These are phyloP conservation scores for Pseudocercospora crystallina DNA, from an alignment of 2,329 filamentous ascomycete genomes.

Conservation along the genomic window DNA sequence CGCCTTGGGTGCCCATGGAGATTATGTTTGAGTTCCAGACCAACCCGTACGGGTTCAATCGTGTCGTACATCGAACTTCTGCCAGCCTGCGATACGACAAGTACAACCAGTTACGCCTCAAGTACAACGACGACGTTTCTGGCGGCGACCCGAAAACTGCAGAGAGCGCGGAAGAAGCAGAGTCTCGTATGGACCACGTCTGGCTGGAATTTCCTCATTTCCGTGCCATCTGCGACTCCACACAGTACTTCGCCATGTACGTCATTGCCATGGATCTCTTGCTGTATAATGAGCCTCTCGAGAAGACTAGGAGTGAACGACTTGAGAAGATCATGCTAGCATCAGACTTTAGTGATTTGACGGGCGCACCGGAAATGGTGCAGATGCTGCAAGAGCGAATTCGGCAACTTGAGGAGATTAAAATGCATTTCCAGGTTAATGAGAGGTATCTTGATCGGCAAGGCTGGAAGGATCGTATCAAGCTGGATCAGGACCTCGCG, in stretches of 20 bases:
- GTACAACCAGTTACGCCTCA: slow-evolving; percentile 93
- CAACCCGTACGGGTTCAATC: slow-evolving; percentile 95
- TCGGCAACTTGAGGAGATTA: slow-evolving; percentile 91
- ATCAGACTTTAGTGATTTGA: slow-evolving; percentile 95
- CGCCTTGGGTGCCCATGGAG: slow-evolving; percentile 96
- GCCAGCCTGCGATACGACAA: slow-evolving; percentile 95
- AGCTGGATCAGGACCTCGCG: slow-evolving; percentile 85
- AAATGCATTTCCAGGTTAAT: slow-evolving; percentile 91
- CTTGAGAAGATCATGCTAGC: slow-evolving; percentile 98
- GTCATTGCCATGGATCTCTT: slow-evolving; percentile 95
- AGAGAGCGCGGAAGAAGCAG: slow-evolving; percentile 45
- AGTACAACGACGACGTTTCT: slow-evolving; percentile 92
- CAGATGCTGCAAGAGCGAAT: slow-evolving; percentile 88
- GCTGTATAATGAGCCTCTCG: slow-evolving; percentile 91
- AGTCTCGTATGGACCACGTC: slow-evolving; percentile 85
- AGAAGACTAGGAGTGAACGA: slow-evolving; percentile 94
- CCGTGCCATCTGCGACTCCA: slow-evolving; percentile 92
- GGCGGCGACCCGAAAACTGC: slow-evolving; percentile 54
- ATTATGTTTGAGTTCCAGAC: slow-evolving; percentile 96
- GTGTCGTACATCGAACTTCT: slow-evolving; percentile 94
- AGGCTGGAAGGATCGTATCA: slow-evolving; percentile 86
- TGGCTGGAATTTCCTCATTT: slow-evolving; percentile 96
- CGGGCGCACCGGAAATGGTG: slow-evolving; percentile 91
- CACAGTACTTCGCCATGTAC: slow-evolving; percentile 96
- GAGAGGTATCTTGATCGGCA: slow-evolving; percentile 80